These are phyloP conservation scores for Cercis canadensis DNA, from an alignment of 306 rosid genomes.

Conservation along the genomic window DNA sequence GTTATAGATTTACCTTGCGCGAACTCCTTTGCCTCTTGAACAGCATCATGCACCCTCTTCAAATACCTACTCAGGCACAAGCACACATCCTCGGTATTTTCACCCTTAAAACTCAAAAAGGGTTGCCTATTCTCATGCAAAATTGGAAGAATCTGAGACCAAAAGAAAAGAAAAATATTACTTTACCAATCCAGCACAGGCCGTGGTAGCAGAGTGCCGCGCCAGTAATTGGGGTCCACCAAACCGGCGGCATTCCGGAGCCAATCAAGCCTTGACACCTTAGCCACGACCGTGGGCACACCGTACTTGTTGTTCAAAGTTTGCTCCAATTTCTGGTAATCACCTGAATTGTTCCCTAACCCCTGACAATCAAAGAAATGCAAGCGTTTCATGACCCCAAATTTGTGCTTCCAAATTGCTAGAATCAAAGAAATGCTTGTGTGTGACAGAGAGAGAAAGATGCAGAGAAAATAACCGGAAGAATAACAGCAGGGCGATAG, in stretches of 20 bases:
- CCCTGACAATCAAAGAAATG: constrained; percentile 53
- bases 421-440: neutral
- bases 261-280: constrained; percentile 87
- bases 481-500: constrained; percentile 74
- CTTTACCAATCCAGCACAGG: constrained; percentile 84
- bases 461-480: constrained; percentile 53
- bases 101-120: too few species aligned
- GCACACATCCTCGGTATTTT: neutral
- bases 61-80: constrained; percentile 53
- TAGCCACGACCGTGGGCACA: constrained; percentile 64
- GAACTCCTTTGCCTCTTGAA: constrained; percentile 63
- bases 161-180: neutral
- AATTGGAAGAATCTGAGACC: neutral
- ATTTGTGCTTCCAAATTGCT: too few species aligned
- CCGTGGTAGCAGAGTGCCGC: constrained; percentile 79
- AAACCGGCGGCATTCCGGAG: constrained; percentile 85
- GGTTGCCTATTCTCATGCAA: too few species aligned
- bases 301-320: constrained; percentile 62
- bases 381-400: neutral
- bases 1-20: constrained; percentile 49
- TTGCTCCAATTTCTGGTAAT: constrained; percentile 61
- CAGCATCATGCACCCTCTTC: constrained; percentile 70
- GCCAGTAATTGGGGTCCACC: constrained; percentile 82
- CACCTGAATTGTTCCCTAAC: constrained; percentile 81
- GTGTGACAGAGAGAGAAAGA: neutral